phyloP scores from a whole-genome alignment of 768 basidiomycete genomes.

The Exidia glandulosa region DNA sequence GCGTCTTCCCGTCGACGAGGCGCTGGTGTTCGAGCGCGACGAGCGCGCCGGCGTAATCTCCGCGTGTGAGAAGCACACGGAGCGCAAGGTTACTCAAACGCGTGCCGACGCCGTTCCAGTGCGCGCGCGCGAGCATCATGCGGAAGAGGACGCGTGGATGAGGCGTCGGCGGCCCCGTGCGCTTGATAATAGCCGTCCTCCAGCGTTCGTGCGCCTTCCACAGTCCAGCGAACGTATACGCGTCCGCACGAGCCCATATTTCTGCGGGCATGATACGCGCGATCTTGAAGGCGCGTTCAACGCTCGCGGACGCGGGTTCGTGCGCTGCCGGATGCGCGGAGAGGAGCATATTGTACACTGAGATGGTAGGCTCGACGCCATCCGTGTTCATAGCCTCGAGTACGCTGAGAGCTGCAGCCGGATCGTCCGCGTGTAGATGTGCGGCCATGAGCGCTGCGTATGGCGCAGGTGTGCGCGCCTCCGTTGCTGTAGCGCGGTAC shows the following conservation, averaged over 20 bases:
- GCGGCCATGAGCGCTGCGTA: not conserved
- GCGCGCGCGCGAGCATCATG: not conserved
- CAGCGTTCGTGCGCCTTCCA: not conserved
- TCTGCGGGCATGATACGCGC: not conserved
- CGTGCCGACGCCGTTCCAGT: not conserved
- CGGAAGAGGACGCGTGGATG: not conserved
- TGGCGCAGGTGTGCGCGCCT: not conserved
- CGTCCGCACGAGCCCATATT: not conserved
- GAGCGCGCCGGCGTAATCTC: not conserved
- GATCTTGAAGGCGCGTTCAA: not conserved
- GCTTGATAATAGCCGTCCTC: not conserved
- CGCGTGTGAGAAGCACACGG: not conserved
- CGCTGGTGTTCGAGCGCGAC: not conserved
- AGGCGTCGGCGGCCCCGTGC: not conserved
- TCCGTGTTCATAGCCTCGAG: not conserved
- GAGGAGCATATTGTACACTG: not conserved
- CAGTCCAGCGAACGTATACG: not conserved
- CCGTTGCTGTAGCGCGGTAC: not conserved
- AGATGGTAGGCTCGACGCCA: not conserved
- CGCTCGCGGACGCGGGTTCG: not conserved
- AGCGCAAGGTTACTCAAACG: not conserved
- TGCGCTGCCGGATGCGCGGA: not conserved
- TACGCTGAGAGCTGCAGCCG: not conserved
- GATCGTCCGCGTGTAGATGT: not conserved
- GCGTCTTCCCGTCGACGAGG: not conserved